phyloP scores from a whole-genome alignment of 2,329 filamentous ascomycete species.

The Hypoxylon sp. region DNA sequence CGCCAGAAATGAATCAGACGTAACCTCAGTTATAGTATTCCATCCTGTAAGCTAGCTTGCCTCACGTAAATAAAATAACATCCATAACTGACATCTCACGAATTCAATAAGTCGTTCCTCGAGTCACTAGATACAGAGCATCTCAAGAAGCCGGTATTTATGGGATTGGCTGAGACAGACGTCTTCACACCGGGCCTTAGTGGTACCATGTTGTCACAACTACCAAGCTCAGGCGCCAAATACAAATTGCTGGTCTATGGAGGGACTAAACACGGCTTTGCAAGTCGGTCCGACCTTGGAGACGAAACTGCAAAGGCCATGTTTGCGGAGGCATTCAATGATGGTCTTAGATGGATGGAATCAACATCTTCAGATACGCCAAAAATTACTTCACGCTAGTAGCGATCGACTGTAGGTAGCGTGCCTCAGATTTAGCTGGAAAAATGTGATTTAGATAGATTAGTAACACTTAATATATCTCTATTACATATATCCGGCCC shows the following conservation, averaged over 20 bases:
- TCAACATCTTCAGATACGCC: background rate
- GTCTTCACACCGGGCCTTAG: conserved; percentile 25
- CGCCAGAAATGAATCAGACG: conserved; percentile 9
- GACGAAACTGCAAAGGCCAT: conserved; percentile 25
- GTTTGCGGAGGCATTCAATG: conserved; percentile 25
- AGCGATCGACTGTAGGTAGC: background rate
- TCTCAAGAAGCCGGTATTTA: conserved; percentile 20
- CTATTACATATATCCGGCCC: no score
- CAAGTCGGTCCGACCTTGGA: conserved; percentile 27
- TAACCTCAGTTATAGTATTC: conserved; percentile 26
- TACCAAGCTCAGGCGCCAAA: conserved; percentile 13
- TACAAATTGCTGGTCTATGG: conserved; percentile 31
- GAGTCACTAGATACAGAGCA: conserved; percentile 13
- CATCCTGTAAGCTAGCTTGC: conserved; percentile 19
- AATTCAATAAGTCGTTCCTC: conserved; percentile 25
- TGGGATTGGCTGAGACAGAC: conserved; percentile 32
- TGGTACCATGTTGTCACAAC: conserved; percentile 11
- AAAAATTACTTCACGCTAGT: background rate
- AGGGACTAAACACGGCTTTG: conserved; percentile 28
- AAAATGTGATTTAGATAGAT: background rate
- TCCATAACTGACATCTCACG: background rate
- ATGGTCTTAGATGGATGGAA: conserved; percentile 26
- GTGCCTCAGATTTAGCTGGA: background rate
- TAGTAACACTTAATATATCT: no score
- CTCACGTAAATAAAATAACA: background rate